Percentiles rank a stretch among this genome's conserved stretches.
Conservation (phyloP, 2,329 filamentous ascomycete species). For the Trichophyton verrucosum region DNA sequence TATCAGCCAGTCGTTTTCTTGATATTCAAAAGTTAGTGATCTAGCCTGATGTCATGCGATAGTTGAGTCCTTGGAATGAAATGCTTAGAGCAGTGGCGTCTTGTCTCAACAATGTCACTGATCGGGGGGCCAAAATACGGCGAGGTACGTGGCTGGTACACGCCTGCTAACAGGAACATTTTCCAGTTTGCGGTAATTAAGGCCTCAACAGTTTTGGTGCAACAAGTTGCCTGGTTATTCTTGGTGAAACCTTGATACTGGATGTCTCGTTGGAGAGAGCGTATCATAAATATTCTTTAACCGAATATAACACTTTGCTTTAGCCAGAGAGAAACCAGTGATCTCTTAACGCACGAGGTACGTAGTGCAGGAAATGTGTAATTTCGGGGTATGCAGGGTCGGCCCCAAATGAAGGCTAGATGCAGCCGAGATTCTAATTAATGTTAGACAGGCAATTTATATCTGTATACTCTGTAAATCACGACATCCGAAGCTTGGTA, state of each 20-base stretch:
- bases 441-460: neutral
- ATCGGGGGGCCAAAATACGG: neutral
- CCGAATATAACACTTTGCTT: neutral
- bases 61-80: neutral
- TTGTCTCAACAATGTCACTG: neutral
- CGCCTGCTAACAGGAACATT: neutral
- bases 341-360: neutral
- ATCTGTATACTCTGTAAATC: neutral
- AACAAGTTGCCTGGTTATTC: neutral
- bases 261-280: neutral
- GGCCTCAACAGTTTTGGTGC: neutral
- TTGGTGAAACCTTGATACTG: neutral
- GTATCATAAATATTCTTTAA: neutral
- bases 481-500: neutral
- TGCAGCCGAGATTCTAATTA: neutral
- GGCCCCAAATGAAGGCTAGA: neutral
- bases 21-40: neutral
- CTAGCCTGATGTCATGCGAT: neutral
- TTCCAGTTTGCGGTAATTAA: neutral
- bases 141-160: neutral
- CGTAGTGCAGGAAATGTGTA: neutral
- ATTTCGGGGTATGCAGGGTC: neutral
- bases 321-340: neutral
- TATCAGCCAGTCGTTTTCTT: neutral
- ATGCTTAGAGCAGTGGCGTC: neutral